Evolutionary conservation across 2,329 filamentous ascomycete species (phyloP).

Genomic region (Colletotrichum orchidophilum): DNA sequence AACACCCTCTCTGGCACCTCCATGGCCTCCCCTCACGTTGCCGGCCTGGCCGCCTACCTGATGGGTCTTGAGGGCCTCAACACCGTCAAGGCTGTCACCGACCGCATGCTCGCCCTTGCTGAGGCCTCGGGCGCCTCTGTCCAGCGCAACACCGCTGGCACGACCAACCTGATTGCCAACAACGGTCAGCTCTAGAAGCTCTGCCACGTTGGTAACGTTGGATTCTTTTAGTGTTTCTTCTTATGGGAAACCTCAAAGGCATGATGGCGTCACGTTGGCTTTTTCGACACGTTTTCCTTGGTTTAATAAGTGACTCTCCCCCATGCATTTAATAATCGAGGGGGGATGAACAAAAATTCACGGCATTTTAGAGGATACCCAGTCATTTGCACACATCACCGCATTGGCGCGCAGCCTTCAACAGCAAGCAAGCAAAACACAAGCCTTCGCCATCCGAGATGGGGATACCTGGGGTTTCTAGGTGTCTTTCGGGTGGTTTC

Average conservation of each 20-base stretch:
- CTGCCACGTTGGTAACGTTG: background rate
- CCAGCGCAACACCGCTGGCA: slow-evolving; percentile 50
- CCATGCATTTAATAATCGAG: slow-evolving; percentile 11
- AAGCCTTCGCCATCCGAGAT: background rate
- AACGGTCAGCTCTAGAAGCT: slow-evolving; percentile 53
- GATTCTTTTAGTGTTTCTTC: background rate
- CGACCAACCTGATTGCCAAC: slow-evolving; percentile 65
- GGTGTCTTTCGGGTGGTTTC: background rate
- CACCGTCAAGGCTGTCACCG: slow-evolving; percentile 52
- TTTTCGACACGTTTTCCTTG: slow-evolving; percentile 10
- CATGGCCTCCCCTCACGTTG: slow-evolving; percentile 75
- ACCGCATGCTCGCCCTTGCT: slow-evolving; percentile 64
- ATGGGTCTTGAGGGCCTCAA: slow-evolving; percentile 64
- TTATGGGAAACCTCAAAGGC: background rate
- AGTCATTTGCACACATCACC: slow-evolving; percentile 16
- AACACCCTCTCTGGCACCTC: slow-evolving; percentile 62
- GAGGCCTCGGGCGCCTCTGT: slow-evolving; percentile 55
- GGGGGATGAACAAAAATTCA: slow-evolving; percentile 18
- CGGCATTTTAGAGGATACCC: slow-evolving; percentile 34
- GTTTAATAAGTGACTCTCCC: slow-evolving; percentile 20
- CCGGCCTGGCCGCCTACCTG: slow-evolving; percentile 74
- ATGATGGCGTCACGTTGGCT: slow-evolving; percentile 11
- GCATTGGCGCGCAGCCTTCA: slow-evolving; percentile 23
- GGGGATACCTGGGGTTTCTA: background rate
- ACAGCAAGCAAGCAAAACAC: background rate